Evolutionary conservation across 345 rosid species (phyloP).

Genomic region (Litchi chinensis): DNA sequence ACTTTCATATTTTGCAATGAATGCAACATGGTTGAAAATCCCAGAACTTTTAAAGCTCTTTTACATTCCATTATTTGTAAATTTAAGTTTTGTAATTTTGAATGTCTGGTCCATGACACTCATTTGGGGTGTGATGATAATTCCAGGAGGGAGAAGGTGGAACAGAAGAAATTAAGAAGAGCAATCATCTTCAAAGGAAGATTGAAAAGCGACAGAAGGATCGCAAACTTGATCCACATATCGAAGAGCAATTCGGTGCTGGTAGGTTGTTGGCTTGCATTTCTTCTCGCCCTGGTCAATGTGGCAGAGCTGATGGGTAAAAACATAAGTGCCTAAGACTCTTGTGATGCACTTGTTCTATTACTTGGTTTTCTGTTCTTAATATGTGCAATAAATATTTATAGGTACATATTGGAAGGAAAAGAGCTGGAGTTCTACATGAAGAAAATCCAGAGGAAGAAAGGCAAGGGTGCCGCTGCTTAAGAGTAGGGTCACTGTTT

Average conservation of each 20-base stretch:
- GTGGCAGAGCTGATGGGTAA: conserved; percentile 62
- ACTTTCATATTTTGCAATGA: not conserved
- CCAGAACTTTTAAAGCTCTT: not conserved
- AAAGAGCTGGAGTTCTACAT: conserved; percentile 40
- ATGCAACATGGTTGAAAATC: not conserved
- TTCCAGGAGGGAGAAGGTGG: conserved; percentile 44
- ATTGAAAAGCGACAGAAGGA: conserved; percentile 51
- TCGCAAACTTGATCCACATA: conserved; percentile 46
- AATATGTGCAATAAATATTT: not conserved
- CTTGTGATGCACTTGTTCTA: not conserved
- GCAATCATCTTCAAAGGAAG: conserved; percentile 52
- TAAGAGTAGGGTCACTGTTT: conserved; percentile 17
- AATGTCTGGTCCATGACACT: not conserved
- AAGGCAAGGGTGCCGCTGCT: conserved; percentile 45
- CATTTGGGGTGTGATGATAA: not conserved
- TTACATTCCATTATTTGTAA: not conserved
- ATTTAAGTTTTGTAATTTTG: not conserved
- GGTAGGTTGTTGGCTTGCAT: conserved; percentile 60
- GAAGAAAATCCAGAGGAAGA: conserved; percentile 44
- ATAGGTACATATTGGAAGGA: conserved; percentile 37
- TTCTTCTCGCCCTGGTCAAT: conserved; percentile 59
- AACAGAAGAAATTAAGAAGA: conserved; percentile 51
- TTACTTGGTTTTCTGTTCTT: not conserved
- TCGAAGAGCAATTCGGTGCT: conserved; percentile 56
- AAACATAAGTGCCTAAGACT: not conserved